phyloP scores from a whole-genome alignment of 2,329 filamentous ascomycete genomes.

The Cercospora beticola region DNA sequence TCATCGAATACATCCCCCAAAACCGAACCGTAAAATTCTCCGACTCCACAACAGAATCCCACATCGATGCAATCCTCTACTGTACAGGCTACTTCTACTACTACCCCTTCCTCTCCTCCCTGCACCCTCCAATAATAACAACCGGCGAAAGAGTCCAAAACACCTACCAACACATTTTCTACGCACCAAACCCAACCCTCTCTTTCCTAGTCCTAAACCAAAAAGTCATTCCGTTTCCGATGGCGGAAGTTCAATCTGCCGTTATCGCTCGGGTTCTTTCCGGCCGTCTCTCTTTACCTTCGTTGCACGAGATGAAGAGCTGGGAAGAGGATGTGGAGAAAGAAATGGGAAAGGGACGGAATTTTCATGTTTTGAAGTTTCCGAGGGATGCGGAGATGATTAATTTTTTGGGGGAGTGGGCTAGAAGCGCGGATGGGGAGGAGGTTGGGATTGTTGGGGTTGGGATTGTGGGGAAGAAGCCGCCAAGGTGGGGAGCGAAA shows the following conservation, averaged over 20 bases:
- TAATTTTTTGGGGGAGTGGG: conserved; percentile 67
- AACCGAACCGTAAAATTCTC: conserved; percentile 64
- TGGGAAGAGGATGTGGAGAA: conserved; percentile 59
- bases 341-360: conserved; percentile 46
- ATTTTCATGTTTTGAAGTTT: conserved; percentile 57
- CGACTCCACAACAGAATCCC: conserved; percentile 62
- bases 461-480: conserved; percentile 63
- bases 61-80: conserved; percentile 77
- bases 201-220: conserved; percentile 74
- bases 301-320: conserved; percentile 67
- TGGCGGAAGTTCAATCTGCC: conserved; percentile 76
- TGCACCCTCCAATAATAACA: conserved; percentile 53
- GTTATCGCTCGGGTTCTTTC: conserved; percentile 76
- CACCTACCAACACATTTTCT: conserved; percentile 78
- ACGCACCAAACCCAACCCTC: conserved; percentile 72
- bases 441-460: not conserved
- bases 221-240: conserved; percentile 82
- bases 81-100: conserved; percentile 89
- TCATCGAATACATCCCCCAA: conserved; percentile 55
- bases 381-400: conserved; percentile 68
- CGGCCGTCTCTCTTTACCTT: too few relatives aligned
- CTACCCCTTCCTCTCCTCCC: conserved; percentile 65
- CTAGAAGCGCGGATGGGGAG: conserved; percentile 45
- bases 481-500: conserved; percentile 69
- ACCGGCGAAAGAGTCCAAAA: conserved; percentile 69